These are phyloP conservation scores for Sclerotinia trifoliorum DNA, from an alignment of 2,329 filamentous ascomycete species.

Conservation along the genomic window DNA sequence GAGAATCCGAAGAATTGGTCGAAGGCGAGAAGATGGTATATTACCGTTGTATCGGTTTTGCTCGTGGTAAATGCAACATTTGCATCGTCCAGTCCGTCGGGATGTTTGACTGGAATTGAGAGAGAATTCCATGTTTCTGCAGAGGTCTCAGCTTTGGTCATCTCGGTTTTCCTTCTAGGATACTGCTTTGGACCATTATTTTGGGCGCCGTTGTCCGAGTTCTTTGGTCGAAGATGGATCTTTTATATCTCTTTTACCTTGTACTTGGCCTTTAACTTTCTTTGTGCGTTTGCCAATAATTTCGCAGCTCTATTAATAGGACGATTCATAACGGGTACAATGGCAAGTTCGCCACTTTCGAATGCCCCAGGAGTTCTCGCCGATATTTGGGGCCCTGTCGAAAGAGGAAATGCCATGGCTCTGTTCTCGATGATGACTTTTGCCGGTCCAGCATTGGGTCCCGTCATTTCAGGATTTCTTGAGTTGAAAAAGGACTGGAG, in stretches of 20 bases:
- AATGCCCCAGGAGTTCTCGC: conserved; percentile 63
- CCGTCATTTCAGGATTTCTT: conserved; percentile 55
- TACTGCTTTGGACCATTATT: conserved; percentile 48
- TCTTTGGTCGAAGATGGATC: conserved; percentile 60
- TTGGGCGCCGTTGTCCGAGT: conserved; percentile 46
- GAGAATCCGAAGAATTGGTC: conserved; percentile 46
- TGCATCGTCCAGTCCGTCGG: conserved; percentile 45
- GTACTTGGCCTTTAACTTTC: conserved; percentile 62
- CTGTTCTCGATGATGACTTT: conserved; percentile 64
- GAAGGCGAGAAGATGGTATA: conserved; percentile 42
- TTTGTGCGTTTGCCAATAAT: conserved; percentile 55
- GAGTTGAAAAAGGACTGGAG: conserved; percentile 53
- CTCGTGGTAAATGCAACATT: conserved; percentile 46
- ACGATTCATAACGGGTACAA: conserved; percentile 64
- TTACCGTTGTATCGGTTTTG: conserved; percentile 43
- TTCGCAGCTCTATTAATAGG: conserved; percentile 61
- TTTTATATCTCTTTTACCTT: conserved; percentile 58
- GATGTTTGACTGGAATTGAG: conserved; percentile 42
- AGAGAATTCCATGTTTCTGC: conserved; percentile 41
- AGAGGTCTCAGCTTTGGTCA: conserved; percentile 44
- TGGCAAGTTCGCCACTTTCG: conserved; percentile 60
- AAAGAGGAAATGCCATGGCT: conserved; percentile 58
- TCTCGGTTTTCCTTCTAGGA: conserved; percentile 47
- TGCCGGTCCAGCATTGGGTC: conserved; percentile 52
- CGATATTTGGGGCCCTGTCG: conserved; percentile 55